phyloP scores from a whole-genome alignment of 345 rosid species.

The Arabidopsis arenosa region DNA sequence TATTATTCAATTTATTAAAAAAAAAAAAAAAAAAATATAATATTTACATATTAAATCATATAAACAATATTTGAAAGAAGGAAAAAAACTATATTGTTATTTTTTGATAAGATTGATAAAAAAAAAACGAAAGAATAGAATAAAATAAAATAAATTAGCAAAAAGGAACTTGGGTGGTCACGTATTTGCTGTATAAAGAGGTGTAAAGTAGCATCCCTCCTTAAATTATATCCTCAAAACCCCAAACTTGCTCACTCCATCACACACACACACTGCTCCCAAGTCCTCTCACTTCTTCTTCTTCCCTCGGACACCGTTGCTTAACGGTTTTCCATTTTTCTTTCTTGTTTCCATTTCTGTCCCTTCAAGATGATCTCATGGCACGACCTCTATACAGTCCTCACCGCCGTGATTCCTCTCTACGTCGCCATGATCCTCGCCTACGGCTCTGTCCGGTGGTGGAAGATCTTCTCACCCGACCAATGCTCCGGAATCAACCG shows the following conservation, averaged over 20 bases:
- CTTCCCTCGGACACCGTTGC: slow-evolving; percentile 32
- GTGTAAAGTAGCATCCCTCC: slow-evolving; percentile 44
- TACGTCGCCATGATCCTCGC: slow-evolving; percentile 98
- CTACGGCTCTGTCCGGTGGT: slow-evolving; percentile 97
- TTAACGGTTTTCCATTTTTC: slow-evolving; percentile 39
- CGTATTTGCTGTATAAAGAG: slow-evolving; percentile 49
- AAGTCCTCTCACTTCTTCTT: slow-evolving; percentile 32
- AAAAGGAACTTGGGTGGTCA: slow-evolving; percentile 36
- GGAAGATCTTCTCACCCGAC: slow-evolving; percentile 93
- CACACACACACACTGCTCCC: slow-evolving; percentile 41
- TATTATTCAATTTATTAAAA: not conserved
- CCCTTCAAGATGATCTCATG: slow-evolving; percentile 64
- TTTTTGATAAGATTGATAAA: not conserved
- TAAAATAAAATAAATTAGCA: not conserved
- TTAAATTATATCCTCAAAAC: slow-evolving; percentile 43
- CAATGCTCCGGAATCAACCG: slow-evolving; percentile 99
- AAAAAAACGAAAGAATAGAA: not conserved
- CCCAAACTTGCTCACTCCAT: slow-evolving; percentile 40
- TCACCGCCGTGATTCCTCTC: slow-evolving; percentile 89
- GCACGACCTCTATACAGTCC: slow-evolving; percentile 85
- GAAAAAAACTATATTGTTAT: not conserved
- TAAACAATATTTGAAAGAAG: not conserved
- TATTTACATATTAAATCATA: not conserved
- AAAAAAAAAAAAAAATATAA: not conserved
- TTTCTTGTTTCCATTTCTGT: slow-evolving; percentile 5